Conservation (phyloP, 2,329 filamentous ascomycete genomes). For the Colletotrichum aenigma region DNA sequence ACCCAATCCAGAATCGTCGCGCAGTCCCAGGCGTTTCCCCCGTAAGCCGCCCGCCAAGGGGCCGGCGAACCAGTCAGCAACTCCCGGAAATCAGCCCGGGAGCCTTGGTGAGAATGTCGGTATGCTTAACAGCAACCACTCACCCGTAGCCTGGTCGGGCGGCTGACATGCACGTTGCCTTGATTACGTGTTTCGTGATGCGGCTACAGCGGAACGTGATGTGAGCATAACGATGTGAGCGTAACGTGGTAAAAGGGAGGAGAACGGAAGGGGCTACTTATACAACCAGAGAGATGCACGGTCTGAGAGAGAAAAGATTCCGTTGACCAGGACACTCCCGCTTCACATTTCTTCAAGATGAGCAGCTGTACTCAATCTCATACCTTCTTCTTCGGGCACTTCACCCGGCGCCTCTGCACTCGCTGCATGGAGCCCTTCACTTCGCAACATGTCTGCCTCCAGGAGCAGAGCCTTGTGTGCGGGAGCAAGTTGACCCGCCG, state of each 20-base stretch:
- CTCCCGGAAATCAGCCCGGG: neutral
- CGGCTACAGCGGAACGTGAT: neutral
- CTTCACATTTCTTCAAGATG: neutral
- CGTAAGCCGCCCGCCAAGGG: neutral
- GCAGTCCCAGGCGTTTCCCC: neutral
- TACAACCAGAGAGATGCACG: neutral
- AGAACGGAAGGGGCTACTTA: neutral
- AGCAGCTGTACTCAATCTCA: neutral
- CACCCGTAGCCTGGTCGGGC: neutral
- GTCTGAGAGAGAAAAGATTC: neutral
- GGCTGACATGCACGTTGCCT: neutral
- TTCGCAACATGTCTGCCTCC: conserved; percentile 18
- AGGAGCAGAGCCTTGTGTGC: neutral
- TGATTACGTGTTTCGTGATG: neutral
- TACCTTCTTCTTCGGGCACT: neutral
- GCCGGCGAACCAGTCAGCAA: neutral
- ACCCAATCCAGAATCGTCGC: neutral
- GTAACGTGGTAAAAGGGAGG: neutral
- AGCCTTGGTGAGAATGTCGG: conserved; percentile 12
- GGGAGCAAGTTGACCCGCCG: neutral
- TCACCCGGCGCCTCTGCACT: conserved; percentile 14
- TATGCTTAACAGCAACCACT: conserved; percentile 9
- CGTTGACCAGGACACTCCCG: neutral
- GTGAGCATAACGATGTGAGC: too few relatives aligned
- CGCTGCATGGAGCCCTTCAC: conserved; percentile 22